Conservation (phyloP, 257 asterid species). For the Solanum habrochaites region DNA sequence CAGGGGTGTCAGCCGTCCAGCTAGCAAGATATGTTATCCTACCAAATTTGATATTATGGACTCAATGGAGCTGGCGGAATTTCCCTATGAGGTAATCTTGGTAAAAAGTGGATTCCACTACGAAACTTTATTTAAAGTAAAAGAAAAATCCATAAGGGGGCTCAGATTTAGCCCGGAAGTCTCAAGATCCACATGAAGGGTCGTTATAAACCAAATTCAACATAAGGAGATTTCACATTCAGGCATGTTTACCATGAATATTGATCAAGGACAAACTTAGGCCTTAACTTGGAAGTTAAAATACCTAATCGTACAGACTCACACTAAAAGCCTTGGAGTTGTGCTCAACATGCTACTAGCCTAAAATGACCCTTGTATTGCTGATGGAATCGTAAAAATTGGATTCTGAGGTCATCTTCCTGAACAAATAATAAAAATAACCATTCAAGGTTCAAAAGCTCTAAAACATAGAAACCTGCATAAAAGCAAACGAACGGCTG, state of each 20-base stretch:
- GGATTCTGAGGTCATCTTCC: too few relatives aligned
- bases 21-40: too few relatives aligned
- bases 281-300: background rate
- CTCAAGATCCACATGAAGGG: background rate
- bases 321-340: background rate
- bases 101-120: background rate
- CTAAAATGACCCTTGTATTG: background rate
- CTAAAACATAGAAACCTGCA: background rate
- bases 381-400: background rate
- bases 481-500: too few relatives aligned
- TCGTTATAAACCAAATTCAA: too few relatives aligned
- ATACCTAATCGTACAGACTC: too few relatives aligned
- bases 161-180: accelerated
- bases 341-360: background rate
- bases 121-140: too few relatives aligned
- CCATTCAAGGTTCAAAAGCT: background rate
- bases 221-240: too few relatives aligned
- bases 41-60: background rate
- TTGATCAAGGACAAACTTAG: background rate
- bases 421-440: too few relatives aligned
- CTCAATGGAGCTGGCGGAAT: accelerated
- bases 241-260: too few relatives aligned
- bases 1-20: too few relatives aligned
- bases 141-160: too few relatives aligned
- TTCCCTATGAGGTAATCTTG: too few relatives aligned